Conservation (phyloP, 2,329 filamentous ascomycete species). For the Amauroascus niger region DNA sequence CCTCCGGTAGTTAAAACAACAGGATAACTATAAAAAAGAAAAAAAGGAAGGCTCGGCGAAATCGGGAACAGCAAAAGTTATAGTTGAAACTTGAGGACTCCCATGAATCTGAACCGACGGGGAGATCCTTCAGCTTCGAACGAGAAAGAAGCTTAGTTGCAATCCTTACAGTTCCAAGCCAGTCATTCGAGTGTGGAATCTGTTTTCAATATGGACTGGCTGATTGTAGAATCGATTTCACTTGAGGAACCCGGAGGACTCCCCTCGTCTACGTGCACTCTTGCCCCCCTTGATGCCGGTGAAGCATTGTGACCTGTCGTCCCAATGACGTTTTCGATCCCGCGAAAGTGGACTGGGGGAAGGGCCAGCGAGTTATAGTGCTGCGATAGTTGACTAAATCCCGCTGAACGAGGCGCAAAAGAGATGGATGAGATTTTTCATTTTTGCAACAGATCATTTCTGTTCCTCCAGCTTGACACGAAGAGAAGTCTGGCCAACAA, state of each 20-base stretch:
- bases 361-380: background rate
- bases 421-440: background rate
- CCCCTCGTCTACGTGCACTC: background rate
- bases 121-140: background rate
- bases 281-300: background rate
- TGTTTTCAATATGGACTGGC: conserved; percentile 4
- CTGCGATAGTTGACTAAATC: background rate
- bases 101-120: background rate
- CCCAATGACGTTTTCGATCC: background rate
- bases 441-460: background rate
- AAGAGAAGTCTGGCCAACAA: too few relatives aligned
- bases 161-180: background rate
- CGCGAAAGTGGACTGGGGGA: background rate
- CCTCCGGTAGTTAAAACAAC: background rate
- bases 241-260: background rate
- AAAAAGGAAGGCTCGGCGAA: too few relatives aligned
- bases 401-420: background rate
- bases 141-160: background rate
- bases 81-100: too few relatives aligned
- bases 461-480: background rate
- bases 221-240: background rate
- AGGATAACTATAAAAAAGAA: background rate
- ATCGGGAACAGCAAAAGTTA: too few relatives aligned
- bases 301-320: conserved; percentile 3
- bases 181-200: background rate